A percentile compares a stretch with the other conserved stretches of the same genome.
Evolutionary conservation across 2,329 filamentous ascomycete genomes (phyloP).

Genomic region (Penicillium sp.): DNA sequence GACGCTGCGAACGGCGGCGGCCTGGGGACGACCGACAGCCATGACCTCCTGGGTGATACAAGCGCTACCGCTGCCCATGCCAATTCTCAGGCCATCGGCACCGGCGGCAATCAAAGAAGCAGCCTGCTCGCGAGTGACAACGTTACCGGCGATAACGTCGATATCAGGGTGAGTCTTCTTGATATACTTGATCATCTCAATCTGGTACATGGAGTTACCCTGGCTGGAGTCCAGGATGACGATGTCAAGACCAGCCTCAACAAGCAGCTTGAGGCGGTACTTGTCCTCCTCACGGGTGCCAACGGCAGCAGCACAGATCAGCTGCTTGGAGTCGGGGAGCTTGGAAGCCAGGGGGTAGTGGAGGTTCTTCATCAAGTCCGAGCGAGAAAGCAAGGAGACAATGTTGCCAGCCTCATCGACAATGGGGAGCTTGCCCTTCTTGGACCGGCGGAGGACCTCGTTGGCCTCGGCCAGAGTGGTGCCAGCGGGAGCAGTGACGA

Average conservation of each 20-base stretch:
- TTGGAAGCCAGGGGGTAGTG: conserved; percentile 96
- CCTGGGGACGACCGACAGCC: conserved; percentile 95
- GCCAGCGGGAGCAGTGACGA: conserved; percentile 79
- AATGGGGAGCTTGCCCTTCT: conserved; percentile 97
- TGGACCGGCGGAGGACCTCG: conserved; percentile 84
- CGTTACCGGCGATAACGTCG: conserved; percentile 97
- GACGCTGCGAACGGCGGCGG: conserved; percentile 86
- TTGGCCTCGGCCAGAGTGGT: conserved; percentile 86
- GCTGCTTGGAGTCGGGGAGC: conserved; percentile 92
- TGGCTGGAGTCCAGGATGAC: conserved; percentile 94
- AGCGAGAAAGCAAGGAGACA: conserved; percentile 86
- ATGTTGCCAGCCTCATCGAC: conserved; percentile 79
- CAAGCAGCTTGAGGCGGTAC: conserved; percentile 74
- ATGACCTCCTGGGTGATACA: conserved; percentile 99
- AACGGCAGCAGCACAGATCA: conserved; percentile 91
- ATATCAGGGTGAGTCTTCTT: conserved; percentile 80
- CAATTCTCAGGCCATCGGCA: conserved; percentile 93
- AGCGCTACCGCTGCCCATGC: conserved; percentile 96
- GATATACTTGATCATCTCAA: conserved; percentile 96
- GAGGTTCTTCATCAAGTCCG: conserved; percentile 97
- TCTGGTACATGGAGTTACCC: conserved; percentile 97
- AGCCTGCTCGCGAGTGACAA: conserved; percentile 95
- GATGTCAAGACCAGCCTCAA: conserved; percentile 91
- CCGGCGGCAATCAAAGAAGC: conserved; percentile 87
- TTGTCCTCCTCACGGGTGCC: conserved; percentile 95